These are phyloP conservation scores for Pulveroboletus sp. DNA, from an alignment of 768 basidiomycete species.

Conservation along the genomic window DNA sequence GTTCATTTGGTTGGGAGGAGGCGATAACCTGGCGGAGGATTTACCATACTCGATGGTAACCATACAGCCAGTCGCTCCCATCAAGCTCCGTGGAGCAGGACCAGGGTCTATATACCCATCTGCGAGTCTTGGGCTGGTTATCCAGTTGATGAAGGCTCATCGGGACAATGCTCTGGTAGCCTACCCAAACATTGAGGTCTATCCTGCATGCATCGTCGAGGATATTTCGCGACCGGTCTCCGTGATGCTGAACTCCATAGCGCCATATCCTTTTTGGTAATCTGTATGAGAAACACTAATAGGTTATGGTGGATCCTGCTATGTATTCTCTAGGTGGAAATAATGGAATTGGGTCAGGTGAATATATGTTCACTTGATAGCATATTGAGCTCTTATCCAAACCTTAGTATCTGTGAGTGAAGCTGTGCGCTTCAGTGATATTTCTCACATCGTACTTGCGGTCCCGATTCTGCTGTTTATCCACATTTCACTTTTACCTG, in stretches of 20 bases:
- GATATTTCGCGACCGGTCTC: not conserved
- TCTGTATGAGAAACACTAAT: conserved; percentile 30
- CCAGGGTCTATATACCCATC: conserved; percentile 13
- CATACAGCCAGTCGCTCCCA: not conserved
- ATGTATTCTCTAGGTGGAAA: conserved; percentile 29
- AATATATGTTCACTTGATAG: not conserved
- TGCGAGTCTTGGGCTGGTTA: conserved; percentile 11
- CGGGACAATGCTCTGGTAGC: conserved; percentile 30
- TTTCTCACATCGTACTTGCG: not conserved
- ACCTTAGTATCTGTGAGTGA: conserved; percentile 14
- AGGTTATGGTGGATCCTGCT: conserved; percentile 29
- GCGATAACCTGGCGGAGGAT: conserved; percentile 16
- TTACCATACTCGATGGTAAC: conserved; percentile 11
- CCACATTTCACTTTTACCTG: conserved; percentile 41
- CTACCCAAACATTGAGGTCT: conserved; percentile 41
- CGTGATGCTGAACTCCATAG: not conserved
- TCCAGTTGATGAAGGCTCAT: conserved; percentile 3
- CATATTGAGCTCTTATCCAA: conserved; percentile 6
- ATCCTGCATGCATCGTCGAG: conserved; percentile 27
- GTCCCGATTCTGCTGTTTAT: conserved; percentile 37
- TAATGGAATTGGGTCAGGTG: not conserved
- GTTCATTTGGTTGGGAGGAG: conserved; percentile 20
- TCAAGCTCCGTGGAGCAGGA: conserved; percentile 10
- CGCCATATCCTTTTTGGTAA: conserved; percentile 32
- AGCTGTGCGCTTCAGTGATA: not conserved